phyloP scores from a whole-genome alignment of 1,284 basidiomycete species.

The Anthracocystis setariae region DNA sequence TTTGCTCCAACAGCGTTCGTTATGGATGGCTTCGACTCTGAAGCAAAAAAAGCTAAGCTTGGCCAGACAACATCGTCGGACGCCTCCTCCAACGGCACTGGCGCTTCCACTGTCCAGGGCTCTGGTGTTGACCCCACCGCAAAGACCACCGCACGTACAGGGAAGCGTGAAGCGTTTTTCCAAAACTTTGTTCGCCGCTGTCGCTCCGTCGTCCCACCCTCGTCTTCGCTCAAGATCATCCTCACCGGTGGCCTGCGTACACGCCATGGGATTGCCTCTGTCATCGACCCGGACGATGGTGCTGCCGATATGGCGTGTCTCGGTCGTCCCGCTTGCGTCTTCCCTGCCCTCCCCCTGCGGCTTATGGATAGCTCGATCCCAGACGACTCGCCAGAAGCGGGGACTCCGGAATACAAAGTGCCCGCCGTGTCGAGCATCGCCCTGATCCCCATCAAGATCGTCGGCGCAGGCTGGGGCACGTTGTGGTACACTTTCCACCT shows the following conservation, averaged over 20 bases:
- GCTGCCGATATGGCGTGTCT: conserved; percentile 77
- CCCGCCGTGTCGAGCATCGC: conserved; percentile 51
- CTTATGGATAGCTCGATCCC: conserved; percentile 51
- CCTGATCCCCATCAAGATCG: conserved; percentile 60
- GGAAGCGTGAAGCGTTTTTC: conserved; percentile 71
- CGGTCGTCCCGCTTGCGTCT: conserved; percentile 76
- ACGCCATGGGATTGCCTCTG: conserved; percentile 73
- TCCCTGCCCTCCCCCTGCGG: conserved; percentile 74
- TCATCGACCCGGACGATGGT: conserved; percentile 58
- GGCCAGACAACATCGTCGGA: conserved; percentile 29
- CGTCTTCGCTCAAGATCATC: conserved; percentile 72
- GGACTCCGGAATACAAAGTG: conserved; percentile 55
- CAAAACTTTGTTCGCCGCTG: conserved; percentile 69
- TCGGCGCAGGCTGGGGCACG: conserved; percentile 64
- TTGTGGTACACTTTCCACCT: conserved; percentile 47
- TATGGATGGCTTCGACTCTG: conserved; percentile 64
- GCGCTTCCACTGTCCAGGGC: conserved; percentile 21
- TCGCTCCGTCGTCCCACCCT: conserved; percentile 47
- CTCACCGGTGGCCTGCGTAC: conserved; percentile 83
- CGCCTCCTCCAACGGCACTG: conserved; percentile 14
- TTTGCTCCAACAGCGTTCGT: conserved; percentile 38
- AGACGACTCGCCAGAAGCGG: conserved; percentile 34
- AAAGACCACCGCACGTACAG: conserved; percentile 37
- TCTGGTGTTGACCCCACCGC: conserved; percentile 31
- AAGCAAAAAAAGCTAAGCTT: conserved; percentile 52